Evolutionary conservation across 2,329 filamentous ascomycete species (phyloP).

Genomic region (Fusarium nanum): DNA sequence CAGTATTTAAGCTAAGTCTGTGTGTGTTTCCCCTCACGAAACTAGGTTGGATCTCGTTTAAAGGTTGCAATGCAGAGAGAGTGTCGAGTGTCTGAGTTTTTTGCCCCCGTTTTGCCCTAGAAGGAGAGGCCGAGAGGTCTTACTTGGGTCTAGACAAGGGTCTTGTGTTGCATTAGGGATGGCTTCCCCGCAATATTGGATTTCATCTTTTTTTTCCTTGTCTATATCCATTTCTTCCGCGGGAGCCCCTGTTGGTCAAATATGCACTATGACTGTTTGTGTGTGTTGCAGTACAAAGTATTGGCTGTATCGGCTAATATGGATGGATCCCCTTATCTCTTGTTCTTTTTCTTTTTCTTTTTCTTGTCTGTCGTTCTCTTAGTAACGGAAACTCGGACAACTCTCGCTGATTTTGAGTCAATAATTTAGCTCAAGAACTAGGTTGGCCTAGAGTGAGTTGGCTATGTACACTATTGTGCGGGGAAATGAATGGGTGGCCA

Average conservation of each 20-base stretch:
- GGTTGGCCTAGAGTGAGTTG: not conserved
- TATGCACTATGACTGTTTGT: constrained; percentile 14
- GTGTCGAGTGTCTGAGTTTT: constrained; percentile 3
- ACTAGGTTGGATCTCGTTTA: not conserved
- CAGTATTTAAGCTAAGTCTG: not conserved
- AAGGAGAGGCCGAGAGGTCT: not conserved
- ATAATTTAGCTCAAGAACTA: not conserved
- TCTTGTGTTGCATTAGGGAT: not conserved
- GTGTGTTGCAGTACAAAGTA: not conserved
- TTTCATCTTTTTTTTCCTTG: constrained; percentile 12
- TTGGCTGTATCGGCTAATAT: constrained; percentile 21
- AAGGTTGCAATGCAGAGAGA: not conserved
- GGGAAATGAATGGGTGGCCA: not conserved
- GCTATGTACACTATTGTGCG: not conserved
- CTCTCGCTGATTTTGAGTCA: too few relatives aligned
- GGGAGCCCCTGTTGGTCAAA: constrained; percentile 10
- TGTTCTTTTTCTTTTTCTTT: not conserved
- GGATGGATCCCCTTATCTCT: not conserved
- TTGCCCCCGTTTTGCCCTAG: constrained; percentile 22
- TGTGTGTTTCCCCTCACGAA: constrained; percentile 40
- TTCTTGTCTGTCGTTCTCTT: not conserved
- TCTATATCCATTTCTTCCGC: constrained; percentile 4
- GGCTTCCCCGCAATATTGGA: constrained; percentile 36
- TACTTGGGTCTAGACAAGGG: constrained; percentile 4
- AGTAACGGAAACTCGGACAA: not conserved